Conservation (phyloP, 2,329 filamentous ascomycete species). For the Ophiostoma fasciatum region DNA sequence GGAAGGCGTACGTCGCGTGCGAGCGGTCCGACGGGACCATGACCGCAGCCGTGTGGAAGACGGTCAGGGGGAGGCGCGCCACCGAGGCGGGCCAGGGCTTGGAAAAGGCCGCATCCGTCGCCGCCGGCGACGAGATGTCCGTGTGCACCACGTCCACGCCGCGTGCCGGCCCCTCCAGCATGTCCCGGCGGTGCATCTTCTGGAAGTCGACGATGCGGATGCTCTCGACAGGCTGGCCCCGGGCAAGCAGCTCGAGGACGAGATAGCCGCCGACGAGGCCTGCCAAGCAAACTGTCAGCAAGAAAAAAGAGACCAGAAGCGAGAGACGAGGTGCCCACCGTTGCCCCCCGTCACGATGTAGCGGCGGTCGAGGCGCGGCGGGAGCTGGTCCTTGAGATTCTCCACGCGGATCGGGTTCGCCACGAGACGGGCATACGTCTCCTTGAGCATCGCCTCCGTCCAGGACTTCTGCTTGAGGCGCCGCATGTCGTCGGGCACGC, state of each 20-base stretch:
- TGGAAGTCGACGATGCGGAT: conserved; percentile 34
- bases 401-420: conserved; percentile 15
- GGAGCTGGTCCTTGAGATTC: conserved; percentile 16
- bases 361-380: conserved; percentile 20
- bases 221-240: conserved; percentile 28
- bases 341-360: conserved; percentile 24
- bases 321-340: conserved; percentile 17
- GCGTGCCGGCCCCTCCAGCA: conserved; percentile 20
- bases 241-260: conserved; percentile 30
- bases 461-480: conserved; percentile 17
- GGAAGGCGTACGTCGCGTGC: conserved; percentile 21
- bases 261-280: conserved; percentile 30
- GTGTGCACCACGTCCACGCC: conserved; percentile 26
- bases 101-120: conserved; percentile 25
- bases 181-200: conserved; percentile 22
- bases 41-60: conserved; percentile 33
- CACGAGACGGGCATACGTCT: conserved; percentile 19
- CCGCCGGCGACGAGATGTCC: conserved; percentile 26
- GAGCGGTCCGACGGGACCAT: conserved; percentile 30
- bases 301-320: background rate
- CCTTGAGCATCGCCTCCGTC: conserved; percentile 17
- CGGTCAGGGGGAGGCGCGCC: conserved; percentile 28
- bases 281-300: conserved; percentile 3
- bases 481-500: conserved; percentile 17
- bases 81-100: conserved; percentile 25